A percentile compares a stretch with the other conserved stretches of the same genome.
Evolutionary conservation across 2,329 filamentous ascomycete species (phyloP).

Genomic region (Aspergillus sp.): DNA sequence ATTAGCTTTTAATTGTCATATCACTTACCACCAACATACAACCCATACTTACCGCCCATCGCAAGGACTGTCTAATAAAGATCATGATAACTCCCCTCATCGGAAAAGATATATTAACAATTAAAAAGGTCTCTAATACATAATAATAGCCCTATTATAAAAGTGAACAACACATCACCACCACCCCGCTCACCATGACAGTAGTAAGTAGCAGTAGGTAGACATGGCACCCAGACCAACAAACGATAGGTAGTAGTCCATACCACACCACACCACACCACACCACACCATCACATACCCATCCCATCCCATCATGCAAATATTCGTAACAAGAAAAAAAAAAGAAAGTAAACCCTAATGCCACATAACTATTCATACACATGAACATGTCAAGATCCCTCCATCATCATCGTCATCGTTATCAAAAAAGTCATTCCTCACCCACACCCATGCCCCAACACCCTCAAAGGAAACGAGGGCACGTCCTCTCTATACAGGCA

Average conservation of each 20-base stretch:
- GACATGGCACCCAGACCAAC: neutral
- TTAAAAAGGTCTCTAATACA: neutral
- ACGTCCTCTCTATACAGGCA: slow-evolving; percentile 44
- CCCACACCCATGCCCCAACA: neutral
- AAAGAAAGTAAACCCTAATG: neutral
- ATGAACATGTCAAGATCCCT: neutral
- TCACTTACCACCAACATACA: neutral
- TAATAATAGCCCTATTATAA: neutral
- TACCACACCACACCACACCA: neutral
- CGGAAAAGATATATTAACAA: slow-evolving; percentile 3
- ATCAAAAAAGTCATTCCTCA: neutral
- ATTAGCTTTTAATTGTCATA: too few relatives aligned
- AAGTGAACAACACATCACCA: neutral
- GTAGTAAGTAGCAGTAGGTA: neutral
- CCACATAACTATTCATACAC: neutral
- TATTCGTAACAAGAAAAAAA: neutral
- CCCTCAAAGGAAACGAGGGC: too few relatives aligned
- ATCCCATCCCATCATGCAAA: neutral
- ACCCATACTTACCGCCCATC: neutral
- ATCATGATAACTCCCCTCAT: neutral
- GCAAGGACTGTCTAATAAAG: too few relatives aligned
- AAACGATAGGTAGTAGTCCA: neutral
- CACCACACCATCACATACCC: neutral
- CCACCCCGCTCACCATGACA: neutral
- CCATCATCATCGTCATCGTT: neutral